phyloP scores from a whole-genome alignment of 306 rosid species.

The Mucuna pruriens region DNA sequence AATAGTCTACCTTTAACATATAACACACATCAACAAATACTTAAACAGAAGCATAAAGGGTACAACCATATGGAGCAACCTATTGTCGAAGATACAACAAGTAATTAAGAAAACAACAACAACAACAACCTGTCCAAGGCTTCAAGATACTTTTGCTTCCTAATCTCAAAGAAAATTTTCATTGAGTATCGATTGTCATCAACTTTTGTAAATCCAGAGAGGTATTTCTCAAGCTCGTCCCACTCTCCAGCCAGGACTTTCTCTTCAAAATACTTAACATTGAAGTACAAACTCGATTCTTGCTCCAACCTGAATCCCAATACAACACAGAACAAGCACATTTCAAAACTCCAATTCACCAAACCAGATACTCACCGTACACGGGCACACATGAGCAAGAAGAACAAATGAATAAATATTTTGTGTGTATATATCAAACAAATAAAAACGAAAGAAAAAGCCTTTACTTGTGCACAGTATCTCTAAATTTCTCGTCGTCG shows the following conservation, averaged over 20 bases:
- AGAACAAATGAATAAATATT: neutral
- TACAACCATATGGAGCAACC: neutral
- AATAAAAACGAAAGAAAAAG: neutral
- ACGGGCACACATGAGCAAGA: neutral
- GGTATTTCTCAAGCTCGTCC: conserved; percentile 80
- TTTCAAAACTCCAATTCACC: neutral
- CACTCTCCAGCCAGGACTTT: conserved; percentile 69
- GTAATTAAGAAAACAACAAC: neutral
- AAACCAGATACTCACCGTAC: neutral
- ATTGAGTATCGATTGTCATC: conserved; percentile 74
- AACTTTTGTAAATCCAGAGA: conserved; percentile 67
- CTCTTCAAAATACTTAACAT: conserved; percentile 80
- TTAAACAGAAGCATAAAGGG: neutral
- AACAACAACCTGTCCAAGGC: conserved; percentile 69
- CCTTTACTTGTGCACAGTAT: conserved; percentile 69
- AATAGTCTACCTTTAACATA: neutral
- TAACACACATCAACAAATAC: neutral
- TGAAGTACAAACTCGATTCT: conserved; percentile 75
- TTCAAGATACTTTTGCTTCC: conserved; percentile 89
- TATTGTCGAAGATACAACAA: neutral
- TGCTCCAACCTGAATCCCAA: conserved; percentile 62
- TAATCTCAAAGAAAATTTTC: conserved; percentile 74
- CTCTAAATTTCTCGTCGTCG: conserved; percentile 69
- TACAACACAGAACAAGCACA: neutral
- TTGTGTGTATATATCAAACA: no score